phyloP scores from a whole-genome alignment of 371 early-diverging fungal species.

The Mycotypha africana region DNA sequence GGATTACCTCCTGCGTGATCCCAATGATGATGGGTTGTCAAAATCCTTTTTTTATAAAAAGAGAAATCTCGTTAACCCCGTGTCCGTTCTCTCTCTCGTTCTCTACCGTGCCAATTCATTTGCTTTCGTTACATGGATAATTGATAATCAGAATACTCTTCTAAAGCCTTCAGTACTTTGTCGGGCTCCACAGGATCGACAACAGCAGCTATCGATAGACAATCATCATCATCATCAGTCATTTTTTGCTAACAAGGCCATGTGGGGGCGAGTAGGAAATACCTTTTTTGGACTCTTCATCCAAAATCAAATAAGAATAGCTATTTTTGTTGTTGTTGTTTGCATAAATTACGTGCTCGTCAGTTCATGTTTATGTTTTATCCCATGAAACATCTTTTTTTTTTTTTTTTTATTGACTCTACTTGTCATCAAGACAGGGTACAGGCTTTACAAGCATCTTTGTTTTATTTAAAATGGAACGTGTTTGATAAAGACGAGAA shows the following conservation, averaged over 20 bases:
- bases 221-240: too few relatives aligned
- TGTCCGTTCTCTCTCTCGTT: neutral
- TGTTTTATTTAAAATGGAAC: too few relatives aligned
- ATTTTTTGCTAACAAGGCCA: too few relatives aligned
- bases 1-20: slow-evolving; percentile 82
- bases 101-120: neutral
- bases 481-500: too few relatives aligned
- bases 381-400: too few relatives aligned
- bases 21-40: slow-evolving; percentile 76
- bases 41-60: slow-evolving; percentile 25
- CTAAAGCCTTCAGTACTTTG: slow-evolving; percentile 34
- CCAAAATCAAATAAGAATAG: slow-evolving; percentile 74
- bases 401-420: too few relatives aligned
- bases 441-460: too few relatives aligned
- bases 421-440: too few relatives aligned
- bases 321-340: too few relatives aligned
- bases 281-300: slow-evolving; percentile 54
- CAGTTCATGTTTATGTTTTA: too few relatives aligned
- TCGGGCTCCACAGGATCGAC: slow-evolving; percentile 58
- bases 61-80: too few relatives aligned
- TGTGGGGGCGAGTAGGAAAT: neutral
- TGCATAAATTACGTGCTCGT: too few relatives aligned
- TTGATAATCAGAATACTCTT: slow-evolving; percentile 34
- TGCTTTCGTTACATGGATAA: slow-evolving; percentile 42
- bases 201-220: slow-evolving; percentile 39